Evolutionary conservation across 1,284 basidiomycete species (phyloP).

Genomic region (Marasmius oreades): DNA sequence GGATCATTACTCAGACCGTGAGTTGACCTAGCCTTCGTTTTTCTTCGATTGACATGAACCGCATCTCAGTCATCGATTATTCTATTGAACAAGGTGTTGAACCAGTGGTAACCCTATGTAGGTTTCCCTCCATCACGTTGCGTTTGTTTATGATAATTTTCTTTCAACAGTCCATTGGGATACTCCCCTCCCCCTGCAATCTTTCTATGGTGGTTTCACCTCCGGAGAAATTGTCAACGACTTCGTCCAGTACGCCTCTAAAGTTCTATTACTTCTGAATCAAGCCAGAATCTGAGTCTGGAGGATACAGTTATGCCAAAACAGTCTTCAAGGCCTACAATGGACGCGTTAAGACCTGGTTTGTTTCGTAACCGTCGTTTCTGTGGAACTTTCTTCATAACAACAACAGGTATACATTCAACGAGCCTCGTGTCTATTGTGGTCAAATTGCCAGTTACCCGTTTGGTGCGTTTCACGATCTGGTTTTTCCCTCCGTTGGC

Average conservation of each 20-base stretch:
- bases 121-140: no score
- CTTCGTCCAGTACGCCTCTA: slow-evolving; percentile 36
- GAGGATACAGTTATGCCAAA: slow-evolving; percentile 39
- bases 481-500: neutral
- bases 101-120: slow-evolving; percentile 45
- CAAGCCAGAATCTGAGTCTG: neutral
- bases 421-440: slow-evolving; percentile 45
- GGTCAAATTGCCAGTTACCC: slow-evolving; percentile 34
- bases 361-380: neutral
- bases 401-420: slow-evolving; percentile 43
- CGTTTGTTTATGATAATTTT: no score
- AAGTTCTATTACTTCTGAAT: no score
- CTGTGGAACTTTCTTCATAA: neutral
- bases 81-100: slow-evolving; percentile 38
- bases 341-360: slow-evolving; percentile 46
- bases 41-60: neutral
- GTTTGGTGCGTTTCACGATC: slow-evolving; percentile 33
- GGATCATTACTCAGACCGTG: slow-evolving; percentile 45
- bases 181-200: slow-evolving; percentile 39
- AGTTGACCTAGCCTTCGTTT: slow-evolving; percentile 12
- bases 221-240: slow-evolving; percentile 41
- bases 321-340: slow-evolving; percentile 46
- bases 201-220: slow-evolving; percentile 46
- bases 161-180: slow-evolving; percentile 42
- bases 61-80: slow-evolving; percentile 41